phyloP scores from a whole-genome alignment of 2,329 filamentous ascomycete genomes.

The Keithomyces neogunnii region DNA sequence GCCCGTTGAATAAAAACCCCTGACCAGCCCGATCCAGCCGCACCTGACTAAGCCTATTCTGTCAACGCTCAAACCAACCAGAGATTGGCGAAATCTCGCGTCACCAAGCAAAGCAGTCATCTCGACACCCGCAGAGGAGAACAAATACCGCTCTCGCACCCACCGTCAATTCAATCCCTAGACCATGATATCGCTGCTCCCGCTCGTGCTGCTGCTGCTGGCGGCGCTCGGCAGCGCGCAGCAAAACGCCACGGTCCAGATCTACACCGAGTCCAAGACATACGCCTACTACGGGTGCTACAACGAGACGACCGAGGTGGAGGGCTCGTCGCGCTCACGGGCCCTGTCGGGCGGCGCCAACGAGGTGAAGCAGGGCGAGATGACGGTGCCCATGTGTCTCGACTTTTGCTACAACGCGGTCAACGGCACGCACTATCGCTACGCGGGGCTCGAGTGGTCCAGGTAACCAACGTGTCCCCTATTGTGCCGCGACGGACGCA shows the following conservation, averaged over 20 bases:
- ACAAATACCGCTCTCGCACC: no score
- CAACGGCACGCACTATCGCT: slow-evolving; percentile 28
- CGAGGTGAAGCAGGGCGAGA: slow-evolving; percentile 31
- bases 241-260: slow-evolving; percentile 11
- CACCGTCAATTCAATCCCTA: background rate
- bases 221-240: slow-evolving; percentile 11
- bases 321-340: slow-evolving; percentile 31
- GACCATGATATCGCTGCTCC: slow-evolving; percentile 8
- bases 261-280: slow-evolving; percentile 26
- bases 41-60: background rate
- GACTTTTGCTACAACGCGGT: slow-evolving; percentile 36
- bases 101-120: no score
- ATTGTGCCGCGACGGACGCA: background rate
- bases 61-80: background rate
- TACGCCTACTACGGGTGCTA: slow-evolving; percentile 50
- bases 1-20: no score
- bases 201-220: slow-evolving; percentile 4
- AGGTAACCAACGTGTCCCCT: slow-evolving; percentile 20
- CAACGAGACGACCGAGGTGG: slow-evolving; percentile 45
- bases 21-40: background rate
- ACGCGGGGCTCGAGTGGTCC: slow-evolving; percentile 48
- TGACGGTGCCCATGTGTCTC: slow-evolving; percentile 45
- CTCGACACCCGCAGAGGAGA: no score
- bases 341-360: slow-evolving; percentile 36
- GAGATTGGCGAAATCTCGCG: background rate